Evolutionary conservation across 352 stramenopile species (phyloP).

Genomic region (Pelagophyceae sp.): DNA sequence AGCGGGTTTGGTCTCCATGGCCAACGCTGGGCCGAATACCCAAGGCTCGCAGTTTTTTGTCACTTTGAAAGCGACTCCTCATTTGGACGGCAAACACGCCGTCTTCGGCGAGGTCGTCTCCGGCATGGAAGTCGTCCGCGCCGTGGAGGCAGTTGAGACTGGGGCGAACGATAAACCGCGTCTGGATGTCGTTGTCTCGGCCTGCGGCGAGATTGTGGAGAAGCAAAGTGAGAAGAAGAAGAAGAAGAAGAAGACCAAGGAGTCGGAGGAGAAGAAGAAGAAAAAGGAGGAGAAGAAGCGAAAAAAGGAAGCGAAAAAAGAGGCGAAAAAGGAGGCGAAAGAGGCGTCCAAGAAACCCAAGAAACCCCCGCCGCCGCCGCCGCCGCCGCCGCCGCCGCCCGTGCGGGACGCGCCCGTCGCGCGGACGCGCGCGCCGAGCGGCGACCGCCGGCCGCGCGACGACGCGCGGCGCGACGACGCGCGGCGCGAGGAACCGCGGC

Average conservation of each 20-base stretch:
- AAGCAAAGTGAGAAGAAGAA: background rate
- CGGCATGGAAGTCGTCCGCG: slow-evolving; percentile 73
- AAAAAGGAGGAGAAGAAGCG: background rate
- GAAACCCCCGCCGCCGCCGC: background rate
- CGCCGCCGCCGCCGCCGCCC: background rate
- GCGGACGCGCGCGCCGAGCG: too few species aligned
- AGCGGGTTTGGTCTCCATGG: slow-evolving; percentile 83
- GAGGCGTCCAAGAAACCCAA: background rate
- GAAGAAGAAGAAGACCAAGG: background rate
- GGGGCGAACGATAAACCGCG: slow-evolving; percentile 70
- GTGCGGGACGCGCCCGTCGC: too few species aligned
- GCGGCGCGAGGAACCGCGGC: too few species aligned
- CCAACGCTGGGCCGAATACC: slow-evolving; percentile 84
- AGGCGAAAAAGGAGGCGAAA: background rate
- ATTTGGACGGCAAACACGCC: slow-evolving; percentile 94
- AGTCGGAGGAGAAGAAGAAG: background rate
- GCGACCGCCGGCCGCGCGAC: too few species aligned
- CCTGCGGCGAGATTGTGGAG: background rate
- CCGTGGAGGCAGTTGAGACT: slow-evolving; percentile 82
- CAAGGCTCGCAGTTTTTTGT: slow-evolving; percentile 58
- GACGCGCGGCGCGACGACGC: too few species aligned
- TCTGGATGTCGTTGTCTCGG: background rate
- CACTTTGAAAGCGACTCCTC: slow-evolving; percentile 48
- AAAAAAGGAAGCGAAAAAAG: background rate
- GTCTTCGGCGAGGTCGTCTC: slow-evolving; percentile 90